Evolutionary conservation across 352 stramenopile genomes (phyloP).

Genomic region (Blastocystis sp.): DNA sequence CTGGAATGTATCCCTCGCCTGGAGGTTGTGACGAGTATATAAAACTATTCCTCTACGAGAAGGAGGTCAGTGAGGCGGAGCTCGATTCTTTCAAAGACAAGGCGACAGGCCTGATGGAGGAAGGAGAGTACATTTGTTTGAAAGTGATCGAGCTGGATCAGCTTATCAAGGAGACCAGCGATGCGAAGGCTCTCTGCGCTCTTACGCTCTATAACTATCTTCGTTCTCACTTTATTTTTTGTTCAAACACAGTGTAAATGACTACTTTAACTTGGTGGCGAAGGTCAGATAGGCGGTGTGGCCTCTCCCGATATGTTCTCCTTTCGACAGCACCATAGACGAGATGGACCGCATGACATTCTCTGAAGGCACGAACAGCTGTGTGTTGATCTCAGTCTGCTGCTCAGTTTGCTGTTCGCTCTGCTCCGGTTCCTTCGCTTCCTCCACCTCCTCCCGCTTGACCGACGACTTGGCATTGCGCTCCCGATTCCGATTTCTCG

Average conservation of each 20-base stretch:
- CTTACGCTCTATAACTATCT: constrained; percentile 36
- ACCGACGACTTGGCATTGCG: neutral
- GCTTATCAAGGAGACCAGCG: neutral
- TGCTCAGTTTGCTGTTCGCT: neutral
- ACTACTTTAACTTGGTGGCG: constrained; percentile 53
- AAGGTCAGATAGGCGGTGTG: constrained; percentile 60
- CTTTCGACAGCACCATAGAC: constrained; percentile 29
- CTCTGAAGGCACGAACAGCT: constrained; percentile 32
- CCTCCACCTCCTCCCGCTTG: neutral
- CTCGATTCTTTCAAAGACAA: constrained; percentile 24
- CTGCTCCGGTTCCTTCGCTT: neutral
- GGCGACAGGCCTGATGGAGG: constrained; percentile 40
- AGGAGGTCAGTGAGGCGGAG: constrained; percentile 41
- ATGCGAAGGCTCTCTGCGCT: constrained; percentile 51
- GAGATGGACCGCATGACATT: neutral
- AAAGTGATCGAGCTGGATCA: constrained; percentile 41
- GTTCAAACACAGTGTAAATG: neutral
- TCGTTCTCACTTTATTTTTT: constrained; percentile 37
- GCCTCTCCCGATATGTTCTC: constrained; percentile 49
- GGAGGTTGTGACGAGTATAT: constrained; percentile 60
- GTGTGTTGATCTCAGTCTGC: neutral
- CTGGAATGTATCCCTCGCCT: constrained; percentile 52
- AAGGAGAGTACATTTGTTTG: constrained; percentile 57
- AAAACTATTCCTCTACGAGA: constrained; percentile 57
- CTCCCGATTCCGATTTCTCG: constrained; percentile 7